Evolutionary conservation across 179 eudicot genomes (phyloP).

Genomic region (Gypsophila paniculata): DNA sequence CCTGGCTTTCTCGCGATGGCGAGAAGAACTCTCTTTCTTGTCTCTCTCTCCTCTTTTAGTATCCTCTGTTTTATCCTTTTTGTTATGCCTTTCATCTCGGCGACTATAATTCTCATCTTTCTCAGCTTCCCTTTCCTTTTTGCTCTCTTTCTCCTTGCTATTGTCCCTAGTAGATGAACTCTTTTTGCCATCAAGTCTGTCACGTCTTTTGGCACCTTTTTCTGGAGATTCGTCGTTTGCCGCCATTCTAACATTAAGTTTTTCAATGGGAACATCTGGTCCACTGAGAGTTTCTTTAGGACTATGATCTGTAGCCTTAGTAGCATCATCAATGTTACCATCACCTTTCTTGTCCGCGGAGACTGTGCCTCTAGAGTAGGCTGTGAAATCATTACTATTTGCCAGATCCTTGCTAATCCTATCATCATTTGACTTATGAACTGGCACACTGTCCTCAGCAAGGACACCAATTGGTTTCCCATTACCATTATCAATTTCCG

Average conservation of each 20-base stretch:
- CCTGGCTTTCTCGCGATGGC: constrained; percentile 48
- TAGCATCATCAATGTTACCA: constrained; percentile 22
- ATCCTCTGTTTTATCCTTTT: constrained; percentile 43
- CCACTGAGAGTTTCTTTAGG: constrained; percentile 26
- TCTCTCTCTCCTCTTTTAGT: constrained; percentile 42
- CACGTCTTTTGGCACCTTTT: constrained; percentile 40
- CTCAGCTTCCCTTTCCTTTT: constrained; percentile 36
- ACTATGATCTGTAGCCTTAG: constrained; percentile 26
- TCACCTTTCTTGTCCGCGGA: constrained; percentile 30
- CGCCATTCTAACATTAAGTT: constrained; percentile 27
- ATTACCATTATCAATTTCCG: constrained; percentile 27
- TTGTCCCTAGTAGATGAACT: constrained; percentile 39
- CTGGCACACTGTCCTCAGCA: constrained; percentile 20
- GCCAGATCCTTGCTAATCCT: constrained; percentile 23
- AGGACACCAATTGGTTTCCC: constrained; percentile 29
- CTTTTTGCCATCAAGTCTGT: constrained; percentile 42
- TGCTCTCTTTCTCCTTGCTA: constrained; percentile 34
- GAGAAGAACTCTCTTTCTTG: constrained; percentile 49
- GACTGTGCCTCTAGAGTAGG: constrained; percentile 22
- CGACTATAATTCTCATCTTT: constrained; percentile 45
- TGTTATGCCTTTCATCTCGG: constrained; percentile 48
- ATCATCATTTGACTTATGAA: constrained; percentile 23
- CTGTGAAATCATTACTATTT: constrained; percentile 21
- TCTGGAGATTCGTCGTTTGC: constrained; percentile 37
- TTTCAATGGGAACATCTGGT: constrained; percentile 37